A percentile compares a stretch with the other conserved stretches of the same genome.
Evolutionary conservation across 2,329 filamentous ascomycete species (phyloP).

Genomic region (Ophidiomyces ophidiicola): DNA sequence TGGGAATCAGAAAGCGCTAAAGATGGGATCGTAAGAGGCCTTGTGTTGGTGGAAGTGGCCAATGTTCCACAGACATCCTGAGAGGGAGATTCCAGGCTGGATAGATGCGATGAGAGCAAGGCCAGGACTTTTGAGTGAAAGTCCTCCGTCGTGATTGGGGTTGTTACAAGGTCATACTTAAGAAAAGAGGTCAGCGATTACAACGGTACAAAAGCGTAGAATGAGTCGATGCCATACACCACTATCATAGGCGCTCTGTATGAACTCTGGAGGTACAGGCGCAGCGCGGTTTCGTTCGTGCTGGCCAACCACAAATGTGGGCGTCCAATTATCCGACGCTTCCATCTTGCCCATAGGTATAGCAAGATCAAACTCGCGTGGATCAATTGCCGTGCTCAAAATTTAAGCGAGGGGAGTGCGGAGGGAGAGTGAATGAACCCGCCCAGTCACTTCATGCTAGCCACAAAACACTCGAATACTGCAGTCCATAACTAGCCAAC

Average conservation of each 20-base stretch:
- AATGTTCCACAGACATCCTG: slow-evolving; percentile 29
- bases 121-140: slow-evolving; percentile 49
- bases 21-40: slow-evolving; percentile 30
- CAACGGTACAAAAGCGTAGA: neutral
- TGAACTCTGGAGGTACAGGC: slow-evolving; percentile 39
- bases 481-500: no score
- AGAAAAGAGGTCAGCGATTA: slow-evolving; percentile 11
- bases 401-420: no score
- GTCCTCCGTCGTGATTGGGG: slow-evolving; percentile 47
- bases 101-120: slow-evolving; percentile 41
- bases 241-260: slow-evolving; percentile 45
- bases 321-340: slow-evolving; percentile 20
- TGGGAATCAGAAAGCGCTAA: slow-evolving; percentile 41
- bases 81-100: slow-evolving; percentile 30
- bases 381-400: no score
- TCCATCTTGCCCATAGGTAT: slow-evolving; percentile 12
- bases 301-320: slow-evolving; percentile 49
- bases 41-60: slow-evolving; percentile 31
- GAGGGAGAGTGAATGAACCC: no score
- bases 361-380: no score
- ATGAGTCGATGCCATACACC: slow-evolving; percentile 33
- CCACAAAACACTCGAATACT: no score
- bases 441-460: no score
- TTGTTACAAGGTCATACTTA: slow-evolving; percentile 56
- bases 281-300: slow-evolving; percentile 45